Evolutionary conservation across 345 rosid genomes (phyloP), one percentile per base, ranked within the genome.

Genomic region (Carallia brachiata): DNA sequence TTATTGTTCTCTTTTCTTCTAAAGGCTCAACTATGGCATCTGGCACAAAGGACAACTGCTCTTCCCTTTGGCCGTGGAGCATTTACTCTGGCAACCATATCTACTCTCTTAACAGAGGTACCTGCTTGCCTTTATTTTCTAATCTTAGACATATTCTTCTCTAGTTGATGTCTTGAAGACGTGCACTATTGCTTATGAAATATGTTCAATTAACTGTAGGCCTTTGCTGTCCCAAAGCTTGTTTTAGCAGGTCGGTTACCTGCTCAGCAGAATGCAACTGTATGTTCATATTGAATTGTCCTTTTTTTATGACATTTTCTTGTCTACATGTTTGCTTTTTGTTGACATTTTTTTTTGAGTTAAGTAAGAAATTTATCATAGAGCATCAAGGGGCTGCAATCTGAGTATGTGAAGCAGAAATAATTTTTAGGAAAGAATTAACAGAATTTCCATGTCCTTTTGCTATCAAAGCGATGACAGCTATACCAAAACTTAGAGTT

Each of bases 51-150:
- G 81, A 90, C 97, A 61, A 91, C 99, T 73, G 90, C 97, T 69
- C 97, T 89, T 79, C 99, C 99, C 71, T 70, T 90, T 70, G 99
- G 99, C 61, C 97, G 97, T 69, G 99, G 97, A 61, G 97, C 99
- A 78, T 94, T 94, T 76, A 94, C 99, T 72, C 87, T 92, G 68
- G 93, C 90, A 67, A 92, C 99, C 30, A 91, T 92, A 74, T 85
- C 84, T 77, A 92, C 99, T 73, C 97, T 94, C 65, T 80, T 94
- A 70, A 90, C 97, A 4, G 99, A 94, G 92, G 99, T 87, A 61
- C 57, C 57, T 23, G 32, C 61, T 52, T 64, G 44, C 39, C 13
- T 55, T 47, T 52, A 28, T 40, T 34, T 17, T 68, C 17, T 40
- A 34, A 32, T 44, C 56, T 12, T n/a, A 40, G 12, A 18, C 4